Conservation (phyloP, 2,329 filamentous ascomycete species). For the Drechslerella dactyloides region DNA sequence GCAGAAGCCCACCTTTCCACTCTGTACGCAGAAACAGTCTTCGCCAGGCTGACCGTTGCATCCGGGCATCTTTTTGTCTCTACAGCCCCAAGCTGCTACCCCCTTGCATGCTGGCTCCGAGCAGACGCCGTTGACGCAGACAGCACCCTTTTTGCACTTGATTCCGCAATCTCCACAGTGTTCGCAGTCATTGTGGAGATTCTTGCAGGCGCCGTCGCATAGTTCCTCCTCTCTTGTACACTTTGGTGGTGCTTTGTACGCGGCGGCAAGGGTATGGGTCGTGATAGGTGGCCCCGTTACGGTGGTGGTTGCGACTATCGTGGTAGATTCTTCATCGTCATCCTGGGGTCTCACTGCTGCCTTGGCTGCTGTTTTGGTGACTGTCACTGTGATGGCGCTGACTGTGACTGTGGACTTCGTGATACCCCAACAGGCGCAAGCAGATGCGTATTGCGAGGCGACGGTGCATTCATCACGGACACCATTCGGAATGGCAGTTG, state of each 20-base stretch:
- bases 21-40: conserved; percentile 34
- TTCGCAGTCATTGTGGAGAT: conserved; percentile 22
- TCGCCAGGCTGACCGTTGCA: conserved; percentile 23
- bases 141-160: conserved; percentile 20
- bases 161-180: conserved; percentile 31
- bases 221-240: conserved; percentile 16
- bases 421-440: conserved; percentile 41
- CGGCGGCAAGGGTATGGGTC: background rate
- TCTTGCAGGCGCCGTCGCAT: conserved; percentile 30
- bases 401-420: conserved; percentile 6
- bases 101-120: conserved; percentile 25
- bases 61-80: conserved; percentile 3
- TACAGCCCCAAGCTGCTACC: conserved; percentile 20
- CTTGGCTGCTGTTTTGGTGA: conserved; percentile 50
- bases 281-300: too few relatives aligned
- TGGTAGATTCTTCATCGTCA: background rate
- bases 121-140: conserved; percentile 38
- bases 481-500: conserved; percentile 11
- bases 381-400: conserved; percentile 17
- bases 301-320: background rate
- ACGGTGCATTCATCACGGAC: conserved; percentile 18
- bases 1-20: conserved; percentile 21
- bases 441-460: conserved; percentile 27
- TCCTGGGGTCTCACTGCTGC: conserved; percentile 31
- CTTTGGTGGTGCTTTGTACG: background rate